phyloP scores from a whole-genome alignment of 192 early-diverging fungal genomes.

The Gaertneriomyces semiglobifer region DNA sequence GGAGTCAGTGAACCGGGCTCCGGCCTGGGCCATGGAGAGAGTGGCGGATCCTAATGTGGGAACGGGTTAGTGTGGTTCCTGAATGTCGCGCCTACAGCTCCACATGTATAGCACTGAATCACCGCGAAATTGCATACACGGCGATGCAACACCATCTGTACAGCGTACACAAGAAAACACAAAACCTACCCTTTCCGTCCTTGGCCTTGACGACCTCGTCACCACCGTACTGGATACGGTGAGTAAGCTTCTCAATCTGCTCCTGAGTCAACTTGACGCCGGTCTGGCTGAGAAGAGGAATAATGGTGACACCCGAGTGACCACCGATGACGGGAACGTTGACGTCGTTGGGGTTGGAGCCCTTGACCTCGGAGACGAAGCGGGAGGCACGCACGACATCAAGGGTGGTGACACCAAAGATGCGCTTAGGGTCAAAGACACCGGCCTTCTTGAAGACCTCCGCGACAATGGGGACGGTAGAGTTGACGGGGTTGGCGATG shows the following conservation, averaged over 20 bases:
- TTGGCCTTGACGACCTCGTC: constrained; percentile 99
- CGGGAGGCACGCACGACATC: background rate
- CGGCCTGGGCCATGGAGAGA: constrained; percentile 63
- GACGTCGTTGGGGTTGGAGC: constrained; percentile 62
- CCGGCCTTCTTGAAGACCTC: constrained; percentile 88
- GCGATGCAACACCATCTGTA: constrained; percentile 69
- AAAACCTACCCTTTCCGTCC: constrained; percentile 70
- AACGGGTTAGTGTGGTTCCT: constrained; percentile 25
- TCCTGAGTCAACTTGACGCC: constrained; percentile 70
- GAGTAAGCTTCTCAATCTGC: constrained; percentile 80
- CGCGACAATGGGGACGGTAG: constrained; percentile 92
- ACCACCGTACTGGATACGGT: constrained; percentile 96
- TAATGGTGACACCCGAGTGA: constrained; percentile 93
- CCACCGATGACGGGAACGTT: constrained; percentile 86
- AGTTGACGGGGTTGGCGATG: constrained; percentile 98
- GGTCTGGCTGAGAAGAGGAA: constrained; percentile 78
- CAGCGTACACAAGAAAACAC: constrained; percentile 10
- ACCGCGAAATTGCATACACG: constrained; percentile 26
- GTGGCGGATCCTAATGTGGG: constrained; percentile 49
- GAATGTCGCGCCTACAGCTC: too few species aligned
- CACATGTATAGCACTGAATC: too few species aligned
- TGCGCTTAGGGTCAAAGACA: constrained; percentile 81
- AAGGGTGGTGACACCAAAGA: constrained; percentile 78
- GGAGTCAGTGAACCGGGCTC: constrained; percentile 78
- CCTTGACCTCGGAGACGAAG: constrained; percentile 80